Evolutionary conservation across 2,329 filamentous ascomycete species (phyloP), one percentile per base, ranked within the genome.

Genomic region (Blastomyces gilchristii): DNA sequence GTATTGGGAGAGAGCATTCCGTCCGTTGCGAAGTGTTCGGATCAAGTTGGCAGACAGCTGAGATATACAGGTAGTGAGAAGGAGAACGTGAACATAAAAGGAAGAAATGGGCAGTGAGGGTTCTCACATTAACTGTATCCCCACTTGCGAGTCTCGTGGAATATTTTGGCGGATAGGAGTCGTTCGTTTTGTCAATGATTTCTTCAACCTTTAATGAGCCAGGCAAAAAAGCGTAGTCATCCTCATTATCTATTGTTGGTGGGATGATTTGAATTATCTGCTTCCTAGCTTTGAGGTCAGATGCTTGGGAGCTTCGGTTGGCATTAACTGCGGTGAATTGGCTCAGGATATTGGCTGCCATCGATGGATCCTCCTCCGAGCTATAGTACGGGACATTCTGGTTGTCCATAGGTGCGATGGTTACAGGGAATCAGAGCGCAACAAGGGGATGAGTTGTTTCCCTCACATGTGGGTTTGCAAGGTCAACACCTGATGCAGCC

Each of bases 221-320:
- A 12, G 67, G 67, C 6, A 68, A 56, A 60, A 63, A 59, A 14
- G 57, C 7, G 37, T 63, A 68, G 25, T 67, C 65, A 2, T 68
- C 65, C 14, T 65, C 65, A 58, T 68, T 65, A 6, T 67, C 66
- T n/a, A 67, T 64, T 1, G 31, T 54, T n/a, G 68, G 65, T 25
- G 66, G 61, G 39, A 53, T 53, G 12, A 60, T 53, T 12, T 59
- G 52, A 39, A 63, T 39, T 18, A 47, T 25, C 14, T 63, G 61
- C 25, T 43, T 14, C 8, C 6, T 16, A 25, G 14, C 41, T 52
- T 64, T 61, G 31, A 43, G 63, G 3, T 53, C 59, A 12, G 41
- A 31, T 34, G 31, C 3, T 34, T 60, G 22, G 28, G 45, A 16
- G 6, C 14, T 49, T 39, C 39, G 43, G 9, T 41, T 58, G 8